Conservation (phyloP, 1,284 basidiomycete species). For the Boletus mariae region DNA sequence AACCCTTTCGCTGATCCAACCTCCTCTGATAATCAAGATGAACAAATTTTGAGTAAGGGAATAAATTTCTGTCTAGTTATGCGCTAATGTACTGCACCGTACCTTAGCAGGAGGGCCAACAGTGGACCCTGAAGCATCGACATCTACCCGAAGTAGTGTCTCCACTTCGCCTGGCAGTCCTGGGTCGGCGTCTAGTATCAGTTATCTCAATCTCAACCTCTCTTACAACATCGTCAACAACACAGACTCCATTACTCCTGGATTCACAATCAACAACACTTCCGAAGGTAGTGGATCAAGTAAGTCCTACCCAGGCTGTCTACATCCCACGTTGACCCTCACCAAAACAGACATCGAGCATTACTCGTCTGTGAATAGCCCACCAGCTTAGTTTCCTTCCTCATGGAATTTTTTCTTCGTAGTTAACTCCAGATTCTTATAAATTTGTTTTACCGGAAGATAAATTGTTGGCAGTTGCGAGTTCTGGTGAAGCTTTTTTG, state of each 20-base stretch:
- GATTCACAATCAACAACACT: conserved; percentile 12
- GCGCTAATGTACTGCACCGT: not conserved
- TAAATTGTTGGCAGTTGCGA: not conserved
- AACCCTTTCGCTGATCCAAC: not conserved
- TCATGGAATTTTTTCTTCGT: not conserved
- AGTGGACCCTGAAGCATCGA: not conserved
- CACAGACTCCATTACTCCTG: not conserved
- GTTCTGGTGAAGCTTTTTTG: not conserved
- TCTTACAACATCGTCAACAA: conserved; percentile 7
- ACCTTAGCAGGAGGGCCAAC: not conserved
- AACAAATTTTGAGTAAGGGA: conserved; percentile 1
- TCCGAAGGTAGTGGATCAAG: conserved; percentile 9
- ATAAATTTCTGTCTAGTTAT: not conserved
- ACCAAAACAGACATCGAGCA: not conserved
- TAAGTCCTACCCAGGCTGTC: conserved; percentile 1
- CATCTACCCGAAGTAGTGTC: not conserved
- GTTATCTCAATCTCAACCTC: not conserved
- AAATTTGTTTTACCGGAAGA: not conserved
- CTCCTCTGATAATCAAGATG: not conserved
- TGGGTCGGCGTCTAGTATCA: not conserved
- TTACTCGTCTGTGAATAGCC: not conserved
- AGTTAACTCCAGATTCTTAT: not conserved
- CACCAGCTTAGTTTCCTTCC: not conserved
- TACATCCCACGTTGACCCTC: not conserved
- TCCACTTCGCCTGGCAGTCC: conserved; percentile 9